Base-by-base conservation (phyloP, 805 yeast genomes). In the Metschnikowia corniflorae region DNA sequence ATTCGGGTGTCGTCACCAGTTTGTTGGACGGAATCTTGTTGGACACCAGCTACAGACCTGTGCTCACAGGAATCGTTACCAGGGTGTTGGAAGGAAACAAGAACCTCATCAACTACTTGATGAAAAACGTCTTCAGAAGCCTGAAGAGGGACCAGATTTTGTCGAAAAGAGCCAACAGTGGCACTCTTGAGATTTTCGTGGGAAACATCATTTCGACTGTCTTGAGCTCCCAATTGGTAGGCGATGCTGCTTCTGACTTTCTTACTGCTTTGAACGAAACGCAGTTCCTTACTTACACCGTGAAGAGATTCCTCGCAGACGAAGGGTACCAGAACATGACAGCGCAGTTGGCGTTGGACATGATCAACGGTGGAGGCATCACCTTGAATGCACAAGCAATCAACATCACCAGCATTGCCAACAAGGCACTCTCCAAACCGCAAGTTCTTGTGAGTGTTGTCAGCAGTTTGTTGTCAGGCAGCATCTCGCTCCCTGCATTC, bases 181-280 rank as follows among this genome's bases (percentile, higher is more conserved):
- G 64, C 7, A 31, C 48, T 13, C 53, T 66, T 12, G 51, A 39
- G 15, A 33, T 43, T 5, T 61, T 68, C 37, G 51, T 53, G 26
- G 50, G 51, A 6, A 65, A 65, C 45, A 33, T 61, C 13, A 53
- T 53, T 14, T 51, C 56, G 6, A 34, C 59, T 1, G 43, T 62
- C 17, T 50, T 68, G 33, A 37, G 47, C 22, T 65, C 71, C 2
- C 38, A 46, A 16, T 21, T 59, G 6, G 54, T 64, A 20, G 44
- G 46, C 24, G 39, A 48, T 20, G 47, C 53, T n/a, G 53, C 60
- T 33, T 42, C 42, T n/a, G 65, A 54, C 27, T 38, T 51, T 8
- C 44, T 61, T 25, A 46, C 52, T 29, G 68, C 71, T 7, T 55
- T 68, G 37, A 68, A 68, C 50, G 63, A 65, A 41, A 67, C 73